Conservation (phyloP, 2,329 filamentous ascomycete species). For the Colletotrichum sp. region DNA sequence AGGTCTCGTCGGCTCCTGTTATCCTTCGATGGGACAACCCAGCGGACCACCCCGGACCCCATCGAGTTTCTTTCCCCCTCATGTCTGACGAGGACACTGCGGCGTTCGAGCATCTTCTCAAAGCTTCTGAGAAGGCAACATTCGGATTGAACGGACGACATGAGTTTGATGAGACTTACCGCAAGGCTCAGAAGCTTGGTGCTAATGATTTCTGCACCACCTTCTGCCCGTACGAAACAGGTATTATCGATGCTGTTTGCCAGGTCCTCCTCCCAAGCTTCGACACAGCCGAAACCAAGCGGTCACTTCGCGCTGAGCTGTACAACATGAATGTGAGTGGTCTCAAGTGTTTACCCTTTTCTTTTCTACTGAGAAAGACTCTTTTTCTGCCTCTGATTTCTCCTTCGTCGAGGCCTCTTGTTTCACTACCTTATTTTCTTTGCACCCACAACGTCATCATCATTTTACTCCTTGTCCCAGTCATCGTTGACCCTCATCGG, state of each 20-base stretch:
- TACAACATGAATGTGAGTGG: conserved; percentile 59
- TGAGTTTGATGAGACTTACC: conserved; percentile 55
- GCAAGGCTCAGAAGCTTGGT: conserved; percentile 60
- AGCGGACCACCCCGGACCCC: neutral
- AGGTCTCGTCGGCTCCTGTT: neutral
- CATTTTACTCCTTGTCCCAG: too few relatives aligned
- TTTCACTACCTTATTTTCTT: too few relatives aligned
- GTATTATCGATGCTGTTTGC: conserved; percentile 56
- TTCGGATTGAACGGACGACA: conserved; percentile 52
- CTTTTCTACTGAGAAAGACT: too few relatives aligned
- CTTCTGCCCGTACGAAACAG: conserved; percentile 56
- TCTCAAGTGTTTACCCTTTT: too few relatives aligned
- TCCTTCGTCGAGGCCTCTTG: too few relatives aligned
- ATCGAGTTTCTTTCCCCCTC: neutral
- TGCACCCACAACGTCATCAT: too few relatives aligned
- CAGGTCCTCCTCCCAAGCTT: conserved; percentile 45
- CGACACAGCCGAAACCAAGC: conserved; percentile 22
- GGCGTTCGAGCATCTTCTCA: neutral
- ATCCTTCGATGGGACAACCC: neutral
- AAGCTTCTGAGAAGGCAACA: conserved; percentile 24
- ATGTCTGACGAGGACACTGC: neutral
- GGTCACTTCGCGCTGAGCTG: conserved; percentile 52
- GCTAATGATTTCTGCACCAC: conserved; percentile 45
- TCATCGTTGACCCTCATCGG: too few relatives aligned
- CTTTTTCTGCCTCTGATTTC: too few relatives aligned